These are phyloP conservation scores for Volutella citrinella DNA, from an alignment of 2,329 filamentous ascomycete species.

Conservation along the genomic window DNA sequence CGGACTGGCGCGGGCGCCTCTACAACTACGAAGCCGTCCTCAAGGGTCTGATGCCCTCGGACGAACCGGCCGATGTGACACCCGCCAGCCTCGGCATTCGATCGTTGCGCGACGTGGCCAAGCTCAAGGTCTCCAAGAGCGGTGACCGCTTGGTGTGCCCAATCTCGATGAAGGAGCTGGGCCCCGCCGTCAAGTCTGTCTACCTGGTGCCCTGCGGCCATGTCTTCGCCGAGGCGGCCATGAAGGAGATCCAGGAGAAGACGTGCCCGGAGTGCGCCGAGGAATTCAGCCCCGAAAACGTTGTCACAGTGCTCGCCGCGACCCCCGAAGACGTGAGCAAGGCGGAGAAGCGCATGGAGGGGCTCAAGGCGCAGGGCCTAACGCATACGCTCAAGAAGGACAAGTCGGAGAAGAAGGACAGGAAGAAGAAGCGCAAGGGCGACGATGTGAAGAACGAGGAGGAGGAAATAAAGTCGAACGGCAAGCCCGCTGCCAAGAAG, in stretches of 20 bases:
- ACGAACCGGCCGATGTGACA: slow-evolving; percentile 52
- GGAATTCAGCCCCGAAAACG: slow-evolving; percentile 67
- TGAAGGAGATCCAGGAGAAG: slow-evolving; percentile 72
- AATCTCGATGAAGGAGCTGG: slow-evolving; percentile 81
- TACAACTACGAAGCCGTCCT: slow-evolving; percentile 96
- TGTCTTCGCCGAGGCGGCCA: slow-evolving; percentile 82
- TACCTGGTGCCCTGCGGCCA: slow-evolving; percentile 95
- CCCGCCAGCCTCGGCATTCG: slow-evolving; percentile 62
- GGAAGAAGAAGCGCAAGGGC: slow-evolving; percentile 69
- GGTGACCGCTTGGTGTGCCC: slow-evolving; percentile 74
- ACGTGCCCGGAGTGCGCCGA: slow-evolving; percentile 71
- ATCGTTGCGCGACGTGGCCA: slow-evolving; percentile 80
- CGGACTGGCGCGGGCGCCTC: slow-evolving; percentile 77
- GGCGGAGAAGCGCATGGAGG: slow-evolving; percentile 63
- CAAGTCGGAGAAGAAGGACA: slow-evolving; percentile 54
- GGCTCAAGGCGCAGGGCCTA: slow-evolving; percentile 68
- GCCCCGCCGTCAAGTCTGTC: slow-evolving; percentile 73
- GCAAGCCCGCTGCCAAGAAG: slow-evolving; percentile 29
- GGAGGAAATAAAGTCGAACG: slow-evolving; percentile 48
- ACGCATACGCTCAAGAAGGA: slow-evolving; percentile 88
- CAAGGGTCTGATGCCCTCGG: slow-evolving; percentile 52
- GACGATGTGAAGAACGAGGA: slow-evolving; percentile 34
- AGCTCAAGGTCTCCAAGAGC: slow-evolving; percentile 65
- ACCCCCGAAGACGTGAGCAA: slow-evolving; percentile 67
- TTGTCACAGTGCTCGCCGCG: slow-evolving; percentile 78